phyloP scores from a whole-genome alignment of 2,329 filamentous ascomycete genomes.

The Anthostomella pinea region DNA sequence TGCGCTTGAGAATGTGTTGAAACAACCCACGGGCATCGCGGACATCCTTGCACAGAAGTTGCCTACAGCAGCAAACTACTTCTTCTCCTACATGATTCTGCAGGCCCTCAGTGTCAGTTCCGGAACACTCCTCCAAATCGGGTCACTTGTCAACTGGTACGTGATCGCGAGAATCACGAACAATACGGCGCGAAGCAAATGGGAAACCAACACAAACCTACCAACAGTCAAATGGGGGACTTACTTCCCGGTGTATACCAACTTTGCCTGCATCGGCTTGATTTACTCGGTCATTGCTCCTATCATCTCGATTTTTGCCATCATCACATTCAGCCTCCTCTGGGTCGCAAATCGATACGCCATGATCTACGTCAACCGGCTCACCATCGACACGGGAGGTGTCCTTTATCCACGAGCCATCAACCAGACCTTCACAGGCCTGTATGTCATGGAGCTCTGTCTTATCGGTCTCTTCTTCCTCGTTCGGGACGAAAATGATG shows the following conservation, averaged over 20 bases:
- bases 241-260: constrained; percentile 95
- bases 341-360: constrained; percentile 98
- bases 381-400: constrained; percentile 86
- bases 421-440: constrained; percentile 90
- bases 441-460: constrained; percentile 93
- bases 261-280: constrained; percentile 87
- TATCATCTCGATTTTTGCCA: constrained; percentile 86
- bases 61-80: constrained; percentile 89
- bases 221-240: constrained; percentile 82
- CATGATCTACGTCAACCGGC: constrained; percentile 90
- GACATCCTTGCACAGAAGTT: constrained; percentile 72
- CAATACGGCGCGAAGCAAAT: constrained; percentile 79
- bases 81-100: constrained; percentile 97
- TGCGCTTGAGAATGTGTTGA: constrained; percentile 54
- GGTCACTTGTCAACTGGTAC: constrained; percentile 77
- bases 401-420: constrained; percentile 88
- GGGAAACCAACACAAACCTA: constrained; percentile 76
- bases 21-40: constrained; percentile 65
- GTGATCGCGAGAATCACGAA: constrained; percentile 77
- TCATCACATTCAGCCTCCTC: constrained; percentile 85
- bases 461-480: constrained; percentile 89
- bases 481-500: constrained; percentile 53
- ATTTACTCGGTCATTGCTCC: constrained; percentile 89
- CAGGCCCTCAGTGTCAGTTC: constrained; percentile 90
- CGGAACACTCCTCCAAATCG: constrained; percentile 80